Base-by-base conservation (phyloP, 306 rosid species). In the Vigna hirtella region DNA sequence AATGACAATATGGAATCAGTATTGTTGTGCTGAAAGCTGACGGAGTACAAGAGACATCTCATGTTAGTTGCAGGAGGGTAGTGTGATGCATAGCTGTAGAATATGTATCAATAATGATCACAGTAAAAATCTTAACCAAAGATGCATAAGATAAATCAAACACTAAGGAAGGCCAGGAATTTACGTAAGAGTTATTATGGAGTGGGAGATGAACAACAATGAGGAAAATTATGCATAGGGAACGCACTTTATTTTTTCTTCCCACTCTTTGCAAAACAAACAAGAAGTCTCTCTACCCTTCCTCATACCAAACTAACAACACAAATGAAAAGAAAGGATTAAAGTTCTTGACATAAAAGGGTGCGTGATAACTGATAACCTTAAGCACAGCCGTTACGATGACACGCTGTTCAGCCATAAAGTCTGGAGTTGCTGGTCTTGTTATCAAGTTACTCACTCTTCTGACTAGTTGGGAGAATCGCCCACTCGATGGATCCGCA, bases 401-500 rank as follows among this genome's bases (percentile, higher is more conserved):
- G 32, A 88, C 45, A 28, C 61, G 74, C 55, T 87, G 91, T 75
- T 89, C 88, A 20, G 79, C 81, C 78, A 86, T 70, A 63, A 74
- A 56, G 51, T 76, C 75, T 0, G 85, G 82, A 71, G 83, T 69
- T 20, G 82, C 52, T 51, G 87, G 58, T 30, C 84, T 68, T 12
- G 77, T 28, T 56, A 88, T 66, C 76, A 93, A 70, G 68, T 48
- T 76, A 66, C 88, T 82, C 5, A 89, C 67, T 79, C 81, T 90
- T 40, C 77, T 59, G 65, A 88, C 78, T 69, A 92, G 62, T 26
- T 76, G 89, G 61, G 86, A 84, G 62, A 90, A 55, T 61, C 89
- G 87, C 10, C 94, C 91, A 45, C 80, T 77, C 0, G 81, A 77
- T 18, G 95, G 97, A 61, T 94, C 92, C 71, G 58, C 74, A 74